Evolutionary conservation across 2,329 filamentous ascomycete genomes (phyloP).

Genomic region (Fusarium stilboides): DNA sequence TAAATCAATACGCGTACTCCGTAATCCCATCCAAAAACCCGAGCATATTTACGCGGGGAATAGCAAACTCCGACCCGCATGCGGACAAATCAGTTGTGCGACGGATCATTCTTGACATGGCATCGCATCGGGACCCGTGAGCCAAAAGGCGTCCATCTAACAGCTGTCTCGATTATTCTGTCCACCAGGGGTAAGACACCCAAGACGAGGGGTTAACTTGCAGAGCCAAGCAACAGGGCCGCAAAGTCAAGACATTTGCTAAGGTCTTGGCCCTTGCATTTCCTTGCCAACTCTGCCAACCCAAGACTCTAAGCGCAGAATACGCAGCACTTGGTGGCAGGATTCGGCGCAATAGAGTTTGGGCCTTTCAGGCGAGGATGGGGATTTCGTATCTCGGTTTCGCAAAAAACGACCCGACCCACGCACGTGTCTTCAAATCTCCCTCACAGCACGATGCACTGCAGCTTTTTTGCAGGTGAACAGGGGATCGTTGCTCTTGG

Average conservation of each 20-base stretch:
- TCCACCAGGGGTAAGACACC: slow-evolving; percentile 31
- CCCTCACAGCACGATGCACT: slow-evolving; percentile 1
- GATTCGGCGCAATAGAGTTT: slow-evolving; percentile 22
- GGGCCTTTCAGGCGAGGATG: slow-evolving; percentile 10
- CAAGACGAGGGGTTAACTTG: slow-evolving; percentile 10
- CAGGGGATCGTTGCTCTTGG: slow-evolving; percentile 14
- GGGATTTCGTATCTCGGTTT: slow-evolving; percentile 50
- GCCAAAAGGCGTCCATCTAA: slow-evolving; percentile 31
- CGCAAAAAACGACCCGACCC: slow-evolving; percentile 1
- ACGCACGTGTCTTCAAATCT: slow-evolving; percentile 27
- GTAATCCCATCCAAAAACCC: neutral
- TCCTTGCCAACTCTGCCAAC: neutral
- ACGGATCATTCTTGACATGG: neutral
- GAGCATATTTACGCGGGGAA: slow-evolving; percentile 22
- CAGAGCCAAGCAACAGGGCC: slow-evolving; percentile 10
- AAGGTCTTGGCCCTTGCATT: slow-evolving; percentile 22
- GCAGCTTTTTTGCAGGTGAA: slow-evolving; percentile 7
- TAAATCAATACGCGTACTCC: slow-evolving; percentile 31
- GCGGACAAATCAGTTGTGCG: slow-evolving; percentile 23
- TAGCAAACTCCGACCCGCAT: slow-evolving; percentile 26
- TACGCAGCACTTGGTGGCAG: neutral
- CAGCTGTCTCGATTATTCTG: slow-evolving; percentile 35
- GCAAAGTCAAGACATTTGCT: slow-evolving; percentile 10
- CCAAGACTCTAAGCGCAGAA: neutral
- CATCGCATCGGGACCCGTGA: slow-evolving; percentile 31